A percentile compares a stretch with the other conserved stretches of the same genome.
Evolutionary conservation across 345 rosid genomes (phyloP).

Genomic region (Chamaenerion angustifolium): DNA sequence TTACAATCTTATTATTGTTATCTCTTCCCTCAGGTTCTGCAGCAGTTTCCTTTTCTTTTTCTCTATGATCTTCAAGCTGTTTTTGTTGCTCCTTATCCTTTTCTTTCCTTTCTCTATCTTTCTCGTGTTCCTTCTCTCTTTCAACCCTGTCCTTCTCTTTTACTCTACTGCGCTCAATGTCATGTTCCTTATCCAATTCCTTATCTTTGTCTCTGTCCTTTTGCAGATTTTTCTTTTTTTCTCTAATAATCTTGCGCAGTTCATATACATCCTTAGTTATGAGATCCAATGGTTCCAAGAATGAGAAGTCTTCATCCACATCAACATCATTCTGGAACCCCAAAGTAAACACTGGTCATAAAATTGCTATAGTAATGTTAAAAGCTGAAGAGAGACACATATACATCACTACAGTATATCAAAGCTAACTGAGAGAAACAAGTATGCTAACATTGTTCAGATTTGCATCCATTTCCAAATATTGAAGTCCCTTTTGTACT

Average conservation of each 20-base stretch:
- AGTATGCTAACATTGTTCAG: slow-evolving; percentile 52
- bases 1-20: slow-evolving; percentile 8
- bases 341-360: slow-evolving; percentile 22
- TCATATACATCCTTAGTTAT: slow-evolving; percentile 80
- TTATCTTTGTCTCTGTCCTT: slow-evolving; percentile 56
- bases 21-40: slow-evolving; percentile 42
- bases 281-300: slow-evolving; percentile 91
- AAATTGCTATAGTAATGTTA: slow-evolving; percentile 3
- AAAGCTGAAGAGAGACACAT: not conserved
- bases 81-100: slow-evolving; percentile 39
- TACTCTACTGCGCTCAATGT: slow-evolving; percentile 35
- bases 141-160: slow-evolving; percentile 71
- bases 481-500: slow-evolving; percentile 91
- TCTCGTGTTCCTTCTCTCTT: slow-evolving; percentile 44
- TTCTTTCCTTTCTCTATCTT: slow-evolving; percentile 40
- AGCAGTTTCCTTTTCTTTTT: slow-evolving; percentile 25
- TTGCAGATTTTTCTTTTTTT: slow-evolving; percentile 44
- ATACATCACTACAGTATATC: not conserved
- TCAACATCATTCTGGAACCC: slow-evolving; percentile 62
- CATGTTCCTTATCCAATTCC: slow-evolving; percentile 44
- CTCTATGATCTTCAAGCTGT: slow-evolving; percentile 37
- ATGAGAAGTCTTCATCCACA: slow-evolving; percentile 88
- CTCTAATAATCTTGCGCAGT: slow-evolving; percentile 61
- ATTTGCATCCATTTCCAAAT: slow-evolving; percentile 98
- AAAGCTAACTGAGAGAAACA: slow-evolving; percentile 4